Percentiles rank a stretch among this genome's conserved stretches.
phyloP scores from a whole-genome alignment of 352 stramenopile genomes.

The Pythium chondricola region DNA sequence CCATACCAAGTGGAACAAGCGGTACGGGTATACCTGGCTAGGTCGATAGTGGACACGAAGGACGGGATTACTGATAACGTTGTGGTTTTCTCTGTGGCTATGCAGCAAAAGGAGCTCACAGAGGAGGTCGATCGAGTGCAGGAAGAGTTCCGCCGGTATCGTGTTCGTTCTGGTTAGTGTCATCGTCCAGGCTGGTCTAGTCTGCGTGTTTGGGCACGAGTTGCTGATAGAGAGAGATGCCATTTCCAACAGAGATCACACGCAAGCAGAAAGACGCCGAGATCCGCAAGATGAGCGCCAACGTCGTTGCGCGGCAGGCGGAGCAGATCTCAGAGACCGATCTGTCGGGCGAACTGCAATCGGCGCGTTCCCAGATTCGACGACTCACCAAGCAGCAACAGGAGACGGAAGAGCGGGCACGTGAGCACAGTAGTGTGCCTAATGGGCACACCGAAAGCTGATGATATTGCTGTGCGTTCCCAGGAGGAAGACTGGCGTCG shows the following conservation, averaged over 20 bases:
- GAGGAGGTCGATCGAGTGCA: conserved; percentile 80
- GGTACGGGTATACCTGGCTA: no score
- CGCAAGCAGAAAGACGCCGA: conserved; percentile 87
- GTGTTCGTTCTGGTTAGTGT: conserved; percentile 61
- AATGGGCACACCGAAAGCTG: no score
- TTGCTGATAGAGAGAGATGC: background rate
- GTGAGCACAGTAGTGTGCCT: background rate
- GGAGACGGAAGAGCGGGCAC: conserved; percentile 70
- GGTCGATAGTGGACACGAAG: background rate
- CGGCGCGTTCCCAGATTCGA: conserved; percentile 64
- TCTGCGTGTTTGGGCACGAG: background rate
- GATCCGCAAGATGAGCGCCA: conserved; percentile 82
- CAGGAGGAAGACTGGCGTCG: conserved; percentile 75
- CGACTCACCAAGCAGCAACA: conserved; percentile 68
- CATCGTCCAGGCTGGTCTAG: background rate
- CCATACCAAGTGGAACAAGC: conserved; percentile 67
- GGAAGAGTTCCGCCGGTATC: conserved; percentile 85
- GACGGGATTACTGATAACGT: background rate
- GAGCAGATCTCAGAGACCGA: conserved; percentile 78
- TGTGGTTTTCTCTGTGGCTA: background rate
- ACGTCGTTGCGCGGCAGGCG: conserved; percentile 62
- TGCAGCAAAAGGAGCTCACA: conserved; percentile 75
- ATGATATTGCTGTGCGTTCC: no score
- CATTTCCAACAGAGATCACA: conserved; percentile 54
- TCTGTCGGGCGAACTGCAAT: conserved; percentile 60